Evolutionary conservation across 2,329 filamentous ascomycete genomes (phyloP).

Genomic region (Colletotrichum coccodes): DNA sequence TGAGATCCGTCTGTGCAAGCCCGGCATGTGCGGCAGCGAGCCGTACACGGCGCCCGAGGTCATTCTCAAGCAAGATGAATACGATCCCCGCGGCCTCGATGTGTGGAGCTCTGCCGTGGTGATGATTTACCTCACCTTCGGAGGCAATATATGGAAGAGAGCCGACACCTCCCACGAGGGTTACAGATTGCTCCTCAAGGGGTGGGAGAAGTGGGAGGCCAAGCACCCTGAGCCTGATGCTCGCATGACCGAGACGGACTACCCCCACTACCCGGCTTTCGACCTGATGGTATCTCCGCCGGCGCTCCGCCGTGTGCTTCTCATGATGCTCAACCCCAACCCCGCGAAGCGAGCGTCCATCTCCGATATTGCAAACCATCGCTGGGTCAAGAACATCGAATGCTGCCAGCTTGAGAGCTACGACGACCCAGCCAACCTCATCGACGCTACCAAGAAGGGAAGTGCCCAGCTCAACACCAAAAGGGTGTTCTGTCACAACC

Average conservation of each 20-base stretch:
- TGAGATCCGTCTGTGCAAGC: slow-evolving; percentile 74
- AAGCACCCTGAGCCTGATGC: slow-evolving; percentile 57
- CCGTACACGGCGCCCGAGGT: slow-evolving; percentile 93
- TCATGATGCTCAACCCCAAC: slow-evolving; percentile 86
- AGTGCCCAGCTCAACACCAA: slow-evolving; percentile 52
- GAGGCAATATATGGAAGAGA: slow-evolving; percentile 78
- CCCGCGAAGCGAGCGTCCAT: slow-evolving; percentile 78
- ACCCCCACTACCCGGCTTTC: slow-evolving; percentile 73
- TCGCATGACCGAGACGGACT: slow-evolving; percentile 64
- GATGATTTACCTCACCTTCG: slow-evolving; percentile 80
- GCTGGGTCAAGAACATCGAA: slow-evolving; percentile 80
- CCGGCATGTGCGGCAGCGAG: slow-evolving; percentile 85
- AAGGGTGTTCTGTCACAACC: slow-evolving; percentile 69
- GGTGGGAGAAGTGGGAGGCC: slow-evolving; percentile 75
- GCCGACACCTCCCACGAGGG: slow-evolving; percentile 64
- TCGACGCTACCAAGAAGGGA: slow-evolving; percentile 70
- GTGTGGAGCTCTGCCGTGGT: slow-evolving; percentile 89
- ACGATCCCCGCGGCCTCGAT: slow-evolving; percentile 82
- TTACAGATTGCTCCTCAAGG: slow-evolving; percentile 72
- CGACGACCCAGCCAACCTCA: slow-evolving; percentile 69
- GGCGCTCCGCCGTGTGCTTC: slow-evolving; percentile 74
- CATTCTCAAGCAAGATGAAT: slow-evolving; percentile 70
- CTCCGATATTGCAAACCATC: slow-evolving; percentile 72
- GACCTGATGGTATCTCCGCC: slow-evolving; percentile 74
- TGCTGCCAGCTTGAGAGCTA: slow-evolving; percentile 82